Conservation (phyloP, 202 grass and related monocot species). For the Alloteropsis angusta region DNA sequence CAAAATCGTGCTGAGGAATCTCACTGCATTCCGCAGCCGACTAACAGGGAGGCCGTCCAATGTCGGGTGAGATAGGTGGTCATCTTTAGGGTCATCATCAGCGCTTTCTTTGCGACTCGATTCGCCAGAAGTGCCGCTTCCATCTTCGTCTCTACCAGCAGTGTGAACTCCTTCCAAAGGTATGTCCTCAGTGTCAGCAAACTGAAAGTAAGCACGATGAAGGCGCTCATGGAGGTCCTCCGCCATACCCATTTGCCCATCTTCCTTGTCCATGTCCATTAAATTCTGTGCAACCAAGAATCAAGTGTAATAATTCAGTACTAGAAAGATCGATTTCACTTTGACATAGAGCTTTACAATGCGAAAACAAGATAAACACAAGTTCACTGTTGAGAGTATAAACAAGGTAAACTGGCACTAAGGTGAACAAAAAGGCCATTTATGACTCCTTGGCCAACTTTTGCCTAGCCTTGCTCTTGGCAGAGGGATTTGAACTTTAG, state of each 20-base stretch:
- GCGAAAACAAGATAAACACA: background rate
- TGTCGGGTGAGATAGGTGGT: conserved; percentile 49
- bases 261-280: conserved; percentile 76
- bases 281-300: conserved; percentile 45
- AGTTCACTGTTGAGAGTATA: background rate
- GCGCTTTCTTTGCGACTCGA: conserved; percentile 4
- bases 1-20: conserved; percentile 33
- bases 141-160: conserved; percentile 20
- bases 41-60: conserved; percentile 39
- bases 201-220: conserved; percentile 53
- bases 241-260: conserved; percentile 46
- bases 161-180: conserved; percentile 26
- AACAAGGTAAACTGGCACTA: background rate
- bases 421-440: background rate
- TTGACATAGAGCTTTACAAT: background rate
- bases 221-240: conserved; percentile 49
- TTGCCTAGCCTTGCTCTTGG: background rate
- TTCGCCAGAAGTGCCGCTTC: conserved; percentile 29
- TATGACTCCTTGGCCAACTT: background rate
- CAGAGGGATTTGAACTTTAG: background rate
- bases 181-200: conserved; percentile 20
- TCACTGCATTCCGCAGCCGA: conserved; percentile 30
- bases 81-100: background rate
- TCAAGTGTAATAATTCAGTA: background rate
- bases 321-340: conserved; percentile 1